Percentiles rank a stretch among this genome's conserved stretches.
These are phyloP conservation scores for Acer yangbiense DNA, from an alignment of 345 rosid genomes.

Conservation along the genomic window DNA sequence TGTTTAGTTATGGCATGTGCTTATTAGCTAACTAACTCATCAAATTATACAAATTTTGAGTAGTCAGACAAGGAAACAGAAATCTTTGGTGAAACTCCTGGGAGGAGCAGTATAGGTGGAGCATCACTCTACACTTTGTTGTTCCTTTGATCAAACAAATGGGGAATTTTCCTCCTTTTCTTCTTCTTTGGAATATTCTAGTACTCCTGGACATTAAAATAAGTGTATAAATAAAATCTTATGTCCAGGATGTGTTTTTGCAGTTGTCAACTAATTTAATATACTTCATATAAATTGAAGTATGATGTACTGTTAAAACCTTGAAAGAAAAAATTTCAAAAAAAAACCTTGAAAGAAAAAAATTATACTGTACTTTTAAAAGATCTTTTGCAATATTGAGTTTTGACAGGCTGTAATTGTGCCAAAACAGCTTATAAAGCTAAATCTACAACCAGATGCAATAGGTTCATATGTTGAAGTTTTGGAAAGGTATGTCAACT, in stretches of 20 bases:
- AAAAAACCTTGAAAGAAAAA: too few species aligned
- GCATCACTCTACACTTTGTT: background rate
- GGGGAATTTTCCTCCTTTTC: background rate
- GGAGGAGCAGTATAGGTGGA: background rate
- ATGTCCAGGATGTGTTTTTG: background rate
- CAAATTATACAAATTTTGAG: background rate
- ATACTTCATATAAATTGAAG: background rate
- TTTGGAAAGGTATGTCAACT: slow-evolving; percentile 80
- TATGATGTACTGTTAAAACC: background rate
- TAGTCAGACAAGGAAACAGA: background rate
- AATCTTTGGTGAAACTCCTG: background rate
- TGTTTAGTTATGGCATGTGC: background rate
- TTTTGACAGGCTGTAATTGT: slow-evolving; percentile 14
- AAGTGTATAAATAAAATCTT: background rate
- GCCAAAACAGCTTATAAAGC: slow-evolving; percentile 69
- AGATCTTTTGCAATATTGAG: background rate
- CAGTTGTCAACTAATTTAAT: background rate
- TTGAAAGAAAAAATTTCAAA: too few species aligned
- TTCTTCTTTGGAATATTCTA: background rate
- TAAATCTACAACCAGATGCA: slow-evolving; percentile 82
- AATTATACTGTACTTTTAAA: background rate
- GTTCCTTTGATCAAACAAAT: background rate
- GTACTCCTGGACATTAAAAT: background rate
- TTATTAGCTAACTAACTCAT: background rate
- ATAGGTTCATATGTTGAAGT: slow-evolving; percentile 90